Evolutionary conservation across 805 yeast genomes (phyloP).

Genomic region (Suhomyces pyralidae): DNA sequence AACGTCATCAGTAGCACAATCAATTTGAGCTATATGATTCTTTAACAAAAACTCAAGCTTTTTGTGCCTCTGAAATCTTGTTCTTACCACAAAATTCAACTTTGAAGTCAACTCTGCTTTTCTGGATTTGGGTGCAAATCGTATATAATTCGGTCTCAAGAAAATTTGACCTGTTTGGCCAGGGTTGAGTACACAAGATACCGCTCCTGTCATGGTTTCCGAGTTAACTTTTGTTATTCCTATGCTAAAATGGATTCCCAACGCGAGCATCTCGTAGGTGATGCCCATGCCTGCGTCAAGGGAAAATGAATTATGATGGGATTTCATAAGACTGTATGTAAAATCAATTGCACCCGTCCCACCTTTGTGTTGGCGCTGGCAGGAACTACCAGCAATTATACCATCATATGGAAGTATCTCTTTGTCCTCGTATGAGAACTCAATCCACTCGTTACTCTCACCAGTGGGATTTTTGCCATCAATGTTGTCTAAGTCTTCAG

Average conservation of each 20-base stretch:
- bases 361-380: slow-evolving; percentile 11
- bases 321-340: not conserved
- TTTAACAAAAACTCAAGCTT: not conserved
- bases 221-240: not conserved
- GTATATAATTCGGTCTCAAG: not conserved
- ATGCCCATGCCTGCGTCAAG: not conserved
- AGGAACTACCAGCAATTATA: slow-evolving; percentile 9
- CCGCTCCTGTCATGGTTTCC: not conserved
- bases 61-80: not conserved
- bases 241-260: not conserved
- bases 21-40: slow-evolving; percentile 6
- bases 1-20: slow-evolving; percentile 23
- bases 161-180: not conserved
- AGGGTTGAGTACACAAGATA: not conserved
- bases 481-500: not conserved
- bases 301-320: not conserved
- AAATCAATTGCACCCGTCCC: slow-evolving; percentile 9
- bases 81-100: not conserved
- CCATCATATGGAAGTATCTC: slow-evolving; percentile 7
- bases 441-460: slow-evolving; percentile 7
- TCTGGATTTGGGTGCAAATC: not conserved
- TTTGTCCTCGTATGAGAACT: slow-evolving; percentile 5
- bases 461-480: not conserved
- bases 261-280: not conserved
- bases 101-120: not conserved